These are phyloP conservation scores for Aspergillus sp. DNA, from an alignment of 2,329 filamentous ascomycete genomes.

Conservation along the genomic window DNA sequence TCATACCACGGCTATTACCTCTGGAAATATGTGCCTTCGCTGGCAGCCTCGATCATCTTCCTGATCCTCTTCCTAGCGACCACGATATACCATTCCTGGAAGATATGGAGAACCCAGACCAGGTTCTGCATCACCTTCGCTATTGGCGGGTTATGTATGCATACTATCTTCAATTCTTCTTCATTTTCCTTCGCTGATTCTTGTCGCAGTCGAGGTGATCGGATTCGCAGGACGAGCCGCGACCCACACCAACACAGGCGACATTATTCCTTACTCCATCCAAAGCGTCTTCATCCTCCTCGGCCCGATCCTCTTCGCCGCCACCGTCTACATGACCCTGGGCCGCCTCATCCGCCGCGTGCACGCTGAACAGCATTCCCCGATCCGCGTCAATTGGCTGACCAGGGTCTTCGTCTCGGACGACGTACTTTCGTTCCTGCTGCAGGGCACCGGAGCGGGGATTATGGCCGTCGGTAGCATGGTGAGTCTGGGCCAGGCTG, in stretches of 20 bases:
- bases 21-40: conserved; percentile 20
- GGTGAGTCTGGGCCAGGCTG: conserved; percentile 2
- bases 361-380: conserved; percentile 32
- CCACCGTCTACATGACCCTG: conserved; percentile 43
- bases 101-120: conserved; percentile 15
- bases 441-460: conserved; percentile 26
- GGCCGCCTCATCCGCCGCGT: conserved; percentile 37
- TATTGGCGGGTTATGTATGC: conserved; percentile 29
- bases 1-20: conserved; percentile 13
- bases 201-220: conserved; percentile 26
- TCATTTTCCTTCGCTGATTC: background rate
- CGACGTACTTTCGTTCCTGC: conserved; percentile 40
- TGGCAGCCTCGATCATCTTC: conserved; percentile 16
- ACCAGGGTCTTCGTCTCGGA: conserved; percentile 42
- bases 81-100: conserved; percentile 19
- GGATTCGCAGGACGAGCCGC: conserved; percentile 16
- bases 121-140: conserved; percentile 26
- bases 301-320: conserved; percentile 42
- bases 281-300: conserved; percentile 40
- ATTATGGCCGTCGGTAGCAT: conserved; percentile 13
- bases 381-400: conserved; percentile 36
- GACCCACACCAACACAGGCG: conserved; percentile 13
- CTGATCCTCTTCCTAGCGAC: conserved; percentile 17
- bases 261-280: conserved; percentile 28
- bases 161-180: background rate